A percentile compares a stretch with the other conserved stretches of the same genome.
Conservation (phyloP, 2,329 filamentous ascomycete species). For the Pestalotiopsis fici region DNA sequence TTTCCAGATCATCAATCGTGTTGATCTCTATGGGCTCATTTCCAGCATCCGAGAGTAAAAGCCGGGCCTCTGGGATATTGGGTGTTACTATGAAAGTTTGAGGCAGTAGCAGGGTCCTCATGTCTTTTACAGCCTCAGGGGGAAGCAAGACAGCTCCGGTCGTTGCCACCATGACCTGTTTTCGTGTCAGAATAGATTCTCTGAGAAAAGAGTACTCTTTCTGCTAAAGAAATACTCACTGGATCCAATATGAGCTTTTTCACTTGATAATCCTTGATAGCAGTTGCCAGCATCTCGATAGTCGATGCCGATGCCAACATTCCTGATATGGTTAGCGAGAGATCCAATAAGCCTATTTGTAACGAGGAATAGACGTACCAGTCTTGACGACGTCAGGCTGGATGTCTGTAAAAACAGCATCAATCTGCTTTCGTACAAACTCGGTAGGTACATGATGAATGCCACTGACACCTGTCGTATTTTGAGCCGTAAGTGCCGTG, state of each 20-base stretch:
- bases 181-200: neutral
- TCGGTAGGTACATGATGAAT: slow-evolving; percentile 77
- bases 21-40: slow-evolving; percentile 42
- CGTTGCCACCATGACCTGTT: slow-evolving; percentile 87
- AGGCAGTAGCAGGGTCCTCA: slow-evolving; percentile 64
- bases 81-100: slow-evolving; percentile 71
- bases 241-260: slow-evolving; percentile 71
- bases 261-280: slow-evolving; percentile 59
- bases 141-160: slow-evolving; percentile 73
- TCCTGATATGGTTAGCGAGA: slow-evolving; percentile 48
- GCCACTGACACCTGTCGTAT: slow-evolving; percentile 80
- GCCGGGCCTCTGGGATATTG: slow-evolving; percentile 73
- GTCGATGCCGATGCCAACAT: slow-evolving; percentile 79
- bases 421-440: slow-evolving; percentile 84
- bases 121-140: slow-evolving; percentile 59
- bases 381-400: slow-evolving; percentile 90
- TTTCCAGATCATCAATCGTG: slow-evolving; percentile 66
- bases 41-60: slow-evolving; percentile 60
- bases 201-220: neutral
- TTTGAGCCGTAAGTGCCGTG: slow-evolving; percentile 93
- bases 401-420: slow-evolving; percentile 81
- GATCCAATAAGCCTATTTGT: slow-evolving; percentile 10
- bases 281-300: slow-evolving; percentile 67
- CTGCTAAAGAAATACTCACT: slow-evolving; percentile 43
- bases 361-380: slow-evolving; percentile 52